Conservation (phyloP, 2,329 filamentous ascomycete genomes). For the Epichloe coenophiala region DNA sequence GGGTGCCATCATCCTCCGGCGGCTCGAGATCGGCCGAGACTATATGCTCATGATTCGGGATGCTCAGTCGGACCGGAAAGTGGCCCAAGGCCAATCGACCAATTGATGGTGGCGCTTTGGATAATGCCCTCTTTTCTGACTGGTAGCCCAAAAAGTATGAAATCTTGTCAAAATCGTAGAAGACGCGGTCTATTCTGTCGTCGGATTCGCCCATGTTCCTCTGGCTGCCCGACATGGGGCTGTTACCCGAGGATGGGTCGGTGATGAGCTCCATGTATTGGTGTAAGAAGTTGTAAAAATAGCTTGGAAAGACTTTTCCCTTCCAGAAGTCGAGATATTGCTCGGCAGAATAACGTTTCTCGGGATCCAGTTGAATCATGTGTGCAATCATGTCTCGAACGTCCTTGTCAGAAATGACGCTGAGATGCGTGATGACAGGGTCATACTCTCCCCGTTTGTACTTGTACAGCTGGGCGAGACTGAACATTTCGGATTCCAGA, state of each 20-base stretch:
- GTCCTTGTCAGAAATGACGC: conserved; percentile 76
- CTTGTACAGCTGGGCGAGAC: conserved; percentile 87
- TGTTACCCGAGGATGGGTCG: conserved; percentile 70
- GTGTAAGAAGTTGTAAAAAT: conserved; percentile 95
- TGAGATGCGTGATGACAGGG: conserved; percentile 65
- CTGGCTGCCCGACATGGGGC: conserved; percentile 48
- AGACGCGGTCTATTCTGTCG: conserved; percentile 86
- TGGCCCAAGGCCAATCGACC: conserved; percentile 42
- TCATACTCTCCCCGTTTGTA: conserved; percentile 90
- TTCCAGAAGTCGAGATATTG: conserved; percentile 91
- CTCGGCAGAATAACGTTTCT: conserved; percentile 83
- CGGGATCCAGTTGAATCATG: conserved; percentile 92
- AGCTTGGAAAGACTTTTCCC: conserved; percentile 81
- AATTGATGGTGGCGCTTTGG: conserved; percentile 13
- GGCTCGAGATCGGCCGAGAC: conserved; percentile 47
- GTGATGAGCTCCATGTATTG: conserved; percentile 96
- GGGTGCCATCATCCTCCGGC: conserved; percentile 69
- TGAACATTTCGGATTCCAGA: conserved; percentile 91
- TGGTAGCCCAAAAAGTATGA: conserved; percentile 81
- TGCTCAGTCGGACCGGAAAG: conserved; percentile 73
- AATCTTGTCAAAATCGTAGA: conserved; percentile 93
- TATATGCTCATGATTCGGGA: conserved; percentile 70
- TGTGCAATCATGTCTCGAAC: conserved; percentile 81
- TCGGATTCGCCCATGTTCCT: conserved; percentile 77
- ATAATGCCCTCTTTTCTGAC: conserved; percentile 27